Conservation (phyloP, 2,329 filamentous ascomycete species). For the Zelopaecilomyces penicillatus region DNA sequence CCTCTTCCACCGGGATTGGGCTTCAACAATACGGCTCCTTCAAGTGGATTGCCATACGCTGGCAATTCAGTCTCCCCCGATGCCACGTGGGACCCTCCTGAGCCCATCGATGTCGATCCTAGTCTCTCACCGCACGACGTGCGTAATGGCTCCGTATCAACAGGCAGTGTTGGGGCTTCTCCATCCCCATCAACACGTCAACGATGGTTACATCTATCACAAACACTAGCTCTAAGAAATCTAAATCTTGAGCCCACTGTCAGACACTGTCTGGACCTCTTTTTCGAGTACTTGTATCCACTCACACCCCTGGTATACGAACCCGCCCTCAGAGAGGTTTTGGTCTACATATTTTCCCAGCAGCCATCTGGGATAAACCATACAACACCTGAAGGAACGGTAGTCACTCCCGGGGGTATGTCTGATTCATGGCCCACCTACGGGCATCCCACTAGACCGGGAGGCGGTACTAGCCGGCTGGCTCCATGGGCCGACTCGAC, state of each 20-base stretch:
- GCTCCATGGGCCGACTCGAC: constrained; percentile 28
- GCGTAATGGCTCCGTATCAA: constrained; percentile 1
- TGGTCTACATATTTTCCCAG: constrained; percentile 23
- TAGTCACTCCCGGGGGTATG: constrained; percentile 6
- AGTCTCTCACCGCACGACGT: constrained; percentile 5
- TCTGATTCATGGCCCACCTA: constrained; percentile 7
- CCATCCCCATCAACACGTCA: constrained; percentile 15
- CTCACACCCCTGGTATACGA: constrained; percentile 34
- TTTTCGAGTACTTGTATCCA: constrained; percentile 35
- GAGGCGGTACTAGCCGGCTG: constrained; percentile 7
- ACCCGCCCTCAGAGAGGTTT: constrained; percentile 27
- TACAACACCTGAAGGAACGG: constrained; percentile 6
- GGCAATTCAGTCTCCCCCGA: constrained; percentile 8
- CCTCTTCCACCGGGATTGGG: constrained; percentile 5
- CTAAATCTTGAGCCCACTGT: constrained; percentile 18
- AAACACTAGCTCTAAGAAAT: constrained; percentile 16
- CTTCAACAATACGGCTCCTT: constrained; percentile 5
- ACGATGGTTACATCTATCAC: constrained; percentile 21
- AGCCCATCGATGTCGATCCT: constrained; percentile 6
- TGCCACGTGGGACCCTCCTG: constrained; percentile 5
- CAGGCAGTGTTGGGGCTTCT: background rate
- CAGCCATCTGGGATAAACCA: constrained; percentile 6
- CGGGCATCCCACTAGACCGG: constrained; percentile 3
- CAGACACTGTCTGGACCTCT: constrained; percentile 29
- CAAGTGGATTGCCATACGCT: constrained; percentile 4